Base-by-base conservation (phyloP, 805 yeast species). In the Lachancea meyersii region DNA sequence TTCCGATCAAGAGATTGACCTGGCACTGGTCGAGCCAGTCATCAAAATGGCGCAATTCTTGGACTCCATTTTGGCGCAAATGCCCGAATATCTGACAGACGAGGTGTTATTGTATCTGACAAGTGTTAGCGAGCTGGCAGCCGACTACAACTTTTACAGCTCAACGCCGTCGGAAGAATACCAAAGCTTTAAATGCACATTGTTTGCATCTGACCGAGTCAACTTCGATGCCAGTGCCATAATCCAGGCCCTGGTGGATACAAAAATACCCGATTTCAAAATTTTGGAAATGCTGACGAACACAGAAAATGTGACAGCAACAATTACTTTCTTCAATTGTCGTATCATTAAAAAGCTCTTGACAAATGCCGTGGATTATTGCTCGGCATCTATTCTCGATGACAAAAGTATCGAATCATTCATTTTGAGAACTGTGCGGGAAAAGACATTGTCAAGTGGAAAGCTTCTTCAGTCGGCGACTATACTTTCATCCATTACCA, bases 101-200 rank as follows among this genome's bases (percentile, higher is more conserved):
- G 49, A 51, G 1, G n/a, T 48, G 1, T 1, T 53, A 10, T n/a
- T 56, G 1, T 60, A 62, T 14, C 37, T 69, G n/a, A 55, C 67
- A 3, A 39, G 70, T 26, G 27, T 65, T 3, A 52, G 62, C 5
- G 74, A 72, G 44, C 45, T 70, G 2, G 61, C 64, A 0, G 46
- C 50, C 13, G 78, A 75, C 47, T 66, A 54, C 45, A 62, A 62
- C 23, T 68, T 64, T 43, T 47, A 70, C 30, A 48, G 61, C 1
- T 24, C 43, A 9, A 30, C 13, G 1, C 63, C 62, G 9, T 39
- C 49, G 18, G 56, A 52, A 21, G 35, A 38, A 4, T 45, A 48
- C 30, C 41, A 42, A 31, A 49, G 48, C 17, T 45, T 58, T 20
- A 33, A 44, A 2, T 43, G 51, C 31, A 49, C 58, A 3, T 19